Conservation (phyloP, 116 monocot species). For the Cymodocea nodosa region DNA sequence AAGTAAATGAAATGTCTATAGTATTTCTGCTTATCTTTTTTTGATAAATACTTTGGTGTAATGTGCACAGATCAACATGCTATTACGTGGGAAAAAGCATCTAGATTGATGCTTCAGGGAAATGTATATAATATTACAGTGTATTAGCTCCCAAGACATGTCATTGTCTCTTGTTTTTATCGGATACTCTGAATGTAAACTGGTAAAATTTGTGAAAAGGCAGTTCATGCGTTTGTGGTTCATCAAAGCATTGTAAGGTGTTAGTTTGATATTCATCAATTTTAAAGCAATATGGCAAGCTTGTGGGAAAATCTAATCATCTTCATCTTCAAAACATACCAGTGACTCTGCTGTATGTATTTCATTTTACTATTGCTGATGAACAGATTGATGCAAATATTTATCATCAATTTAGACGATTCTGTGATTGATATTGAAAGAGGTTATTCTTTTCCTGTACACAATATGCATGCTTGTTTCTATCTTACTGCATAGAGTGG, state of each 20-base stretch:
- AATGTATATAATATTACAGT: not conserved
- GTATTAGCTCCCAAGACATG: not conserved
- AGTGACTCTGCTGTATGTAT: not conserved
- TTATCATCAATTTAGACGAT: not conserved
- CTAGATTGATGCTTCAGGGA: not conserved
- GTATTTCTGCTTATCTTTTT: not conserved
- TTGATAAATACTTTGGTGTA: not conserved
- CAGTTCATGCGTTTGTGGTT: too few relatives aligned
- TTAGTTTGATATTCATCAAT: not conserved
- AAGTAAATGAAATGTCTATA: too few relatives aligned
- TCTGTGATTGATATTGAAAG: not conserved
- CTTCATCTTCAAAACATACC: not conserved
- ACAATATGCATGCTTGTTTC: slow-evolving; percentile 39
- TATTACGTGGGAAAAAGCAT: too few relatives aligned
- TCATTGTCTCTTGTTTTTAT: too few relatives aligned
- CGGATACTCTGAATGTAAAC: too few relatives aligned
- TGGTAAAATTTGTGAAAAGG: too few relatives aligned
- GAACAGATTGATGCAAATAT: not conserved
- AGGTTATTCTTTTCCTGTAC: too few relatives aligned
- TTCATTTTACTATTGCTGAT: not conserved
- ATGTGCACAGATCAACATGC: not conserved
- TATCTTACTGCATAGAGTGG: slow-evolving; percentile 30
- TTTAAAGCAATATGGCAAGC: not conserved
- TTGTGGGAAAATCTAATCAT: not conserved
- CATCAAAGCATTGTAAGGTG: too few relatives aligned